Evolutionary conservation across 2,329 filamentous ascomycete genomes (phyloP).

Genomic region (Xylaria sp.): DNA sequence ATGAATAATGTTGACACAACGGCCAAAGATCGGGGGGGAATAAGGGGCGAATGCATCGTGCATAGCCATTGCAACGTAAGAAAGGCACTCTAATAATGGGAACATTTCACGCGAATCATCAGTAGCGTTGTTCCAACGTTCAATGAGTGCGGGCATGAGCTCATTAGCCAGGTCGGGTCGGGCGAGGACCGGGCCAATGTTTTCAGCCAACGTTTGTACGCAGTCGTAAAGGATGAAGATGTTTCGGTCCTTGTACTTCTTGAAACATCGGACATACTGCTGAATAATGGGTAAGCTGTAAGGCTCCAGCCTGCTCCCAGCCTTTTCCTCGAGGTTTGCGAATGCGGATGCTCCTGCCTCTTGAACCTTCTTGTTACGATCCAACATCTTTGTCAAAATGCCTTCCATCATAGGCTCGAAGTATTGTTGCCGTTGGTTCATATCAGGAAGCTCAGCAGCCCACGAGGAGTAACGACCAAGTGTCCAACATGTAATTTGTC

Average conservation of each 20-base stretch:
- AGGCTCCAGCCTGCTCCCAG: conserved; percentile 79
- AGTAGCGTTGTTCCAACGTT: conserved; percentile 84
- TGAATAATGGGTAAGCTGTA: conserved; percentile 91
- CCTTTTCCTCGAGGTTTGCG: conserved; percentile 94
- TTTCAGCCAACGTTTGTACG: conserved; percentile 94
- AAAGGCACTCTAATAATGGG: conserved; percentile 93
- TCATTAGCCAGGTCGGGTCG: conserved; percentile 81
- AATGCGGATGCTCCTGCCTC: conserved; percentile 96
- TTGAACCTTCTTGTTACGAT: conserved; percentile 97
- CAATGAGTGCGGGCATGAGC: conserved; percentile 92
- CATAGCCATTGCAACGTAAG: conserved; percentile 90
- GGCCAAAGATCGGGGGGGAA: conserved; percentile 83
- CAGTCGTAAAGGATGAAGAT: conserved; percentile 99
- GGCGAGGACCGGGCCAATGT: conserved; percentile 84
- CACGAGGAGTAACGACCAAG: conserved; percentile 92
- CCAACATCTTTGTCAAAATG: conserved; percentile 92
- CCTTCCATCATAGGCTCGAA: conserved; percentile 99
- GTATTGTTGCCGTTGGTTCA: conserved; percentile 74
- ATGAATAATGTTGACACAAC: conserved; percentile 92
- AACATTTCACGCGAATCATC: conserved; percentile 95
- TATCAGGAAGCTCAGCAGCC: conserved; percentile 80
- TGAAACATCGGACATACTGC: conserved; percentile 92
- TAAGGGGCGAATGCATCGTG: conserved; percentile 85
- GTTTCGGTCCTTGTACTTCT: conserved; percentile 96
- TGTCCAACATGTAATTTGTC: conserved; percentile 98